phyloP scores from a whole-genome alignment of 148 eudicot species.

The Arctostaphylos glauca region DNA sequence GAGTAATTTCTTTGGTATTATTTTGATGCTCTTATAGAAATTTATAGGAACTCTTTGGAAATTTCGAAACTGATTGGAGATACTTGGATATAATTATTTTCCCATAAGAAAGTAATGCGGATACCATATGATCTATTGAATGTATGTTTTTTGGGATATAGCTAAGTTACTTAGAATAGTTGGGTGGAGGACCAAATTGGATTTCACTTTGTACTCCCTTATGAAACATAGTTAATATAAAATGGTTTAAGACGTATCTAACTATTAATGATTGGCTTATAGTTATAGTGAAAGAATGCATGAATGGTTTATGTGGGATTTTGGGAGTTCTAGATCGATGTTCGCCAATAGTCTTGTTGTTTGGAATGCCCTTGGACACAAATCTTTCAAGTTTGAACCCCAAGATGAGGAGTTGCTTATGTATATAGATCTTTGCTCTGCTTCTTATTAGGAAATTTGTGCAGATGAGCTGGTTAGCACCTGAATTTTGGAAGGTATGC shows the following conservation, averaged over 20 bases:
- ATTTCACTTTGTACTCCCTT: neutral
- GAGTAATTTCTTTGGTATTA: neutral
- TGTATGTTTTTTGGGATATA: neutral
- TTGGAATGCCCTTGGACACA: too few relatives aligned
- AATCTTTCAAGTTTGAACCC: too few relatives aligned
- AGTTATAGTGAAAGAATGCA: neutral
- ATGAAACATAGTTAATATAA: neutral
- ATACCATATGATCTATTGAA: neutral
- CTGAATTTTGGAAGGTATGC: slow-evolving; percentile 24
- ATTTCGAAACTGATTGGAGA: neutral
- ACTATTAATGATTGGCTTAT: neutral
- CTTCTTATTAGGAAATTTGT: neutral
- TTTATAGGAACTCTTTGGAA: neutral
- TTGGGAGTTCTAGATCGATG: neutral
- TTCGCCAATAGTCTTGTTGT: too few relatives aligned
- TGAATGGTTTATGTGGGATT: slow-evolving; percentile 6
- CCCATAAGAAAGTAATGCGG: neutral
- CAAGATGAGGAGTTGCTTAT: too few relatives aligned
- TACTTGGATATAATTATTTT: neutral
- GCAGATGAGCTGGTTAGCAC: slow-evolving; percentile 44
- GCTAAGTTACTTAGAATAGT: neutral
- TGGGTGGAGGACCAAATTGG: slow-evolving; percentile 1
- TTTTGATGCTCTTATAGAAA: neutral
- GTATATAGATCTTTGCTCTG: neutral
- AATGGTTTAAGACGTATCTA: neutral